Evolutionary conservation across 2,329 filamentous ascomycete genomes (phyloP).

Genomic region (Trichophyton equinum): DNA sequence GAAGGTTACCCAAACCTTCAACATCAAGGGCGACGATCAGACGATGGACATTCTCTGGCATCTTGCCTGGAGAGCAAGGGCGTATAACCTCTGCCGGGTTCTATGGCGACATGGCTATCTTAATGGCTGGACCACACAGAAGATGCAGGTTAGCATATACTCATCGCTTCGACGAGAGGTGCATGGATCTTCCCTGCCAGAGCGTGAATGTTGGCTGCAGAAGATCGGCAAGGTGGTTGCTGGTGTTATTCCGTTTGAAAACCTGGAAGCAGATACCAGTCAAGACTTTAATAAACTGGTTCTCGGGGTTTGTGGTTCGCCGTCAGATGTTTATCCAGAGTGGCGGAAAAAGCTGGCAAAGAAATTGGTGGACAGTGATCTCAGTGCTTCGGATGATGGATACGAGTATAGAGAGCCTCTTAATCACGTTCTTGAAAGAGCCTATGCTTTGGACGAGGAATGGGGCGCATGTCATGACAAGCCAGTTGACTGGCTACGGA

Average conservation of each 20-base stretch:
- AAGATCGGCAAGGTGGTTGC: constrained; percentile 11
- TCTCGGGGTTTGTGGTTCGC: background rate
- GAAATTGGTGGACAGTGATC: background rate
- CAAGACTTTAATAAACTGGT: background rate
- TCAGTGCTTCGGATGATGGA: constrained; percentile 17
- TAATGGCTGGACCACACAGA: constrained; percentile 19
- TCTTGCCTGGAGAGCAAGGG: constrained; percentile 26
- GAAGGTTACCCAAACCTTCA: constrained; percentile 9
- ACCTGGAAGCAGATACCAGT: background rate
- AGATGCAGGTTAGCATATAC: constrained; percentile 25
- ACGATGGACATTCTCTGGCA: constrained; percentile 31
- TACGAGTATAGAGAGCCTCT: constrained; percentile 14
- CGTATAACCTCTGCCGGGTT: constrained; percentile 34
- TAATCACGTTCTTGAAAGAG: constrained; percentile 25
- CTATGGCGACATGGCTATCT: constrained; percentile 39
- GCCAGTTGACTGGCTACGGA: constrained; percentile 13
- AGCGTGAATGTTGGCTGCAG: background rate
- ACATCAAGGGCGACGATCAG: constrained; percentile 10
- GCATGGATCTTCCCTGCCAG: constrained; percentile 7
- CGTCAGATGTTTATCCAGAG: background rate
- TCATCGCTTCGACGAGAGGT: constrained; percentile 22
- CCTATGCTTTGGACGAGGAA: constrained; percentile 22
- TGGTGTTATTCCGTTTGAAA: constrained; percentile 7
- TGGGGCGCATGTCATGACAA: constrained; percentile 15
- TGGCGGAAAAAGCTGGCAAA: background rate